phyloP scores from a whole-genome alignment of 1,284 basidiomycete species.

The Malassezia psittaci region DNA sequence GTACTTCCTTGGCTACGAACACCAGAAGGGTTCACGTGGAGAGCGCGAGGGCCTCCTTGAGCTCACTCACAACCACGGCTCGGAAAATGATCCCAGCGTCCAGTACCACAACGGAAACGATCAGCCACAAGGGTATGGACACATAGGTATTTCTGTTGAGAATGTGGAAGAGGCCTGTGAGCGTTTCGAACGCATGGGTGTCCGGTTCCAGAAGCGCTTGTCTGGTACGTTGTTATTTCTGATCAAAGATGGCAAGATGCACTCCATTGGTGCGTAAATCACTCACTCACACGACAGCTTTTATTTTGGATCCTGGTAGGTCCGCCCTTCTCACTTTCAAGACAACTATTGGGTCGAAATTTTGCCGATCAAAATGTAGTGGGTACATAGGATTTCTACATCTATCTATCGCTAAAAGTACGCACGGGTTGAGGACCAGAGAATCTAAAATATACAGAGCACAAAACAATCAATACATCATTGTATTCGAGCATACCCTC shows the following conservation, averaged over 20 bases:
- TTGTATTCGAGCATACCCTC: no score
- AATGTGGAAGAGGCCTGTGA: conserved; percentile 73
- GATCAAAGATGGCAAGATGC: conserved; percentile 66
- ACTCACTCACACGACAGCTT: conserved; percentile 50
- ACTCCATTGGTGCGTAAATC: conserved; percentile 53
- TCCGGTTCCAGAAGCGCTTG: conserved; percentile 77
- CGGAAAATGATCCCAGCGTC: conserved; percentile 36
- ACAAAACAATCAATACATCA: not conserved
- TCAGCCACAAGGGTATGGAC: conserved; percentile 44
- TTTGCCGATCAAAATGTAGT: conserved; percentile 25
- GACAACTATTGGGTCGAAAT: conserved; percentile 54
- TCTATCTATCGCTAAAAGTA: no score
- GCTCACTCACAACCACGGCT: conserved; percentile 41
- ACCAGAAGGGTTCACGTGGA: conserved; percentile 54
- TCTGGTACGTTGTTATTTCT: conserved; percentile 38
- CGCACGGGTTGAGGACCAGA: not conserved
- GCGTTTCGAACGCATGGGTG: conserved; percentile 70
- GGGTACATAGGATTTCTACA: no score
- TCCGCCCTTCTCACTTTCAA: not conserved
- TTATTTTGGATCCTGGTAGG: conserved; percentile 64
- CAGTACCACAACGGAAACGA: conserved; percentile 44
- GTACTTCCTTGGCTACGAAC: conserved; percentile 70
- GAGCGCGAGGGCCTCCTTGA: conserved; percentile 55
- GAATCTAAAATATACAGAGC: not conserved
- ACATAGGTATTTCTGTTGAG: conserved; percentile 71